Base-by-base conservation (phyloP, 192 early-diverging fungal species). In the Chytriomyces sp. region DNA sequence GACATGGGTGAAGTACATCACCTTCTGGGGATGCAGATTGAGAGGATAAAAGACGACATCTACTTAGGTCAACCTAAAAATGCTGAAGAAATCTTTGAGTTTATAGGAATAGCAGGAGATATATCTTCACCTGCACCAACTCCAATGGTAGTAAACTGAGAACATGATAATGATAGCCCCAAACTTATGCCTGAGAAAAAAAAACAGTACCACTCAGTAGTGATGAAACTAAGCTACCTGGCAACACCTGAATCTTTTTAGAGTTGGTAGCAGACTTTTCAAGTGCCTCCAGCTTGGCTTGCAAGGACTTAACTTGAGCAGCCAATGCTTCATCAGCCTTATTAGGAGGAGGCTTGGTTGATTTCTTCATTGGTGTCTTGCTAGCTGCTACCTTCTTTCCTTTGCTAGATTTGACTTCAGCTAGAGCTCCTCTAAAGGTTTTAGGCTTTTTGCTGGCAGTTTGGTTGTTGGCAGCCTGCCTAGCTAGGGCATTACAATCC, bases 11-110 rank as follows among this genome's bases (percentile, higher is more conserved):
- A 66, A 76, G 75, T 72, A 11, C n/a, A 65, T 68, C 43, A 43
- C 18, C 67, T 72, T 2, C 18, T 72, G 60, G n/a, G 20, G 16
- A 72, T 72, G 18, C 47, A 60, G n/a, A 43, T 72, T 28, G 61
- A 28, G 11, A 13, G 50, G 43, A 35, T 43, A 23, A 67, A 65
- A 67, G 71, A 72, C 4, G 71, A 59, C 13, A 61, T 61, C 65
- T 72, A 20, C 61, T 61, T 72, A 20, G 61, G 57, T 13, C 50
- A 67, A 61, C 24, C n/a, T 13, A 20, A 23, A 10, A 68, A 61
- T 65, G 59, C 61, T 18, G 65, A 10, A 67, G 13, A 72, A 45
- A 67, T 72, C 28, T 5, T 72, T 13, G 6, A 20, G 35, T 61
- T 3, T 16, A 23, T 5, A 13, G 67, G 67, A 20, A 50, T 69